Base-by-base conservation (phyloP, 2,329 filamentous ascomycete genomes). In the Cordyceps militaris region DNA sequence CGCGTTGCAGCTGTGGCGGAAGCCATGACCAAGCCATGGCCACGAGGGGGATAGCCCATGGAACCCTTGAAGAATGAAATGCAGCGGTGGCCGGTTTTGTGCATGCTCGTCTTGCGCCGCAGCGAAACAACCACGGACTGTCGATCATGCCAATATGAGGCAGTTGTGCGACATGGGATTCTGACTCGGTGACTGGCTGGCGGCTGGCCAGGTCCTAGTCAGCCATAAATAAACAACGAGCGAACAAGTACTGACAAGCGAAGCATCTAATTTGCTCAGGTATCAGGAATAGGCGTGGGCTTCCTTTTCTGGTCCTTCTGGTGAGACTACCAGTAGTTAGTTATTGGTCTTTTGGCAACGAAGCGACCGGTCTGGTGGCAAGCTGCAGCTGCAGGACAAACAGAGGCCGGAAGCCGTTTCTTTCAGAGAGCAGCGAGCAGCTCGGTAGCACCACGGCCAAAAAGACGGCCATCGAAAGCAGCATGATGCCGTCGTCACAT, bases 91-190 rank as follows among this genome's bases (percentile, higher is more conserved):
- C 21, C 19, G 52, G 42, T 23, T 38, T 16, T 38, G n/a, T 19
- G 32, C 24, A 14, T 28, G 3, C 26, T 14, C 19, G 40, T 43
- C 30, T 28, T 26, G 23, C 16, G 43, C 42, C 23, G 43, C 32
- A 55, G 42, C 52, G 44, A 56, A 56, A 56, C 53, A 56, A 44
- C 44, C 53, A 40, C 53, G 19, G 34, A 21, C 34, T 49, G 53
- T 48, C 53, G 53, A 56, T 56, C 53, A 56, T 48, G 43, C 46
- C 53, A 28, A 49, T 49, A 16, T 49, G 53, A 56, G 44, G 53
- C 53, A 56, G 34, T 49, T 49, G 43, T 56, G 53, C 53, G 38
- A 56, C 53, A 56, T 11, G 23, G 30, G 11, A 38, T 47, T 49
- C 53, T 56, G 53, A 56, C 53, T 56, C 53, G 44, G 23, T 14